Conservation (phyloP, 331 rosid genomes). For the Prunus yedoensis region DNA sequence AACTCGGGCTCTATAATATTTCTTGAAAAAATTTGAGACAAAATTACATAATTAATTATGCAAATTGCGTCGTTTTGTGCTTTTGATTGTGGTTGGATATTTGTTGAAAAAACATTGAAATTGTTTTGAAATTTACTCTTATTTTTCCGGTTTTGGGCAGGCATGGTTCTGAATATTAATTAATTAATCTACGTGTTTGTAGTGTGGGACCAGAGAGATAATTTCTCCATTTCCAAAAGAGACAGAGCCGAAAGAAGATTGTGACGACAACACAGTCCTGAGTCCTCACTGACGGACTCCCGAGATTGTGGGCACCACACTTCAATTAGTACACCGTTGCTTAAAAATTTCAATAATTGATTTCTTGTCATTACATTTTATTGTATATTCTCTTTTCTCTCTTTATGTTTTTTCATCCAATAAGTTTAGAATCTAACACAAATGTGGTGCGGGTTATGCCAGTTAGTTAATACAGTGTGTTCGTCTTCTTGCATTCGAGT, state of each 20-base stretch:
- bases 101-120: not conserved
- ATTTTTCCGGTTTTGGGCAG: not conserved
- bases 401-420: no score
- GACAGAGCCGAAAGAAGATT: constrained; percentile 37
- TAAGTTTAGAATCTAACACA: no score
- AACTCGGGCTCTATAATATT: not conserved
- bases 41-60: no score
- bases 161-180: not conserved
- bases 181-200: no score
- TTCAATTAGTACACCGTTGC: not conserved
- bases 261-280: constrained; percentile 20
- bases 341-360: no score
- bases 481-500: rapidly evolving
- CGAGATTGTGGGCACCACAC: constrained; percentile 9
- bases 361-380: no score
- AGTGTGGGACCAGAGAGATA: constrained; percentile 5
- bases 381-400: no score
- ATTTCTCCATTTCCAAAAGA: constrained; percentile 3
- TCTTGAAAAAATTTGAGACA: not conserved
- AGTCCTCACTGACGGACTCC: not conserved
- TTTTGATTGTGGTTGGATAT: not conserved
- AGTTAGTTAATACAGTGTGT: no score
- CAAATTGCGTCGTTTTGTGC: no score
- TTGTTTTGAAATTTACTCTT: not conserved
- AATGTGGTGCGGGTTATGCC: no score